Evolutionary conservation across 805 yeast species (phyloP).

Genomic region (Suhomyces tanzawaensis): DNA sequence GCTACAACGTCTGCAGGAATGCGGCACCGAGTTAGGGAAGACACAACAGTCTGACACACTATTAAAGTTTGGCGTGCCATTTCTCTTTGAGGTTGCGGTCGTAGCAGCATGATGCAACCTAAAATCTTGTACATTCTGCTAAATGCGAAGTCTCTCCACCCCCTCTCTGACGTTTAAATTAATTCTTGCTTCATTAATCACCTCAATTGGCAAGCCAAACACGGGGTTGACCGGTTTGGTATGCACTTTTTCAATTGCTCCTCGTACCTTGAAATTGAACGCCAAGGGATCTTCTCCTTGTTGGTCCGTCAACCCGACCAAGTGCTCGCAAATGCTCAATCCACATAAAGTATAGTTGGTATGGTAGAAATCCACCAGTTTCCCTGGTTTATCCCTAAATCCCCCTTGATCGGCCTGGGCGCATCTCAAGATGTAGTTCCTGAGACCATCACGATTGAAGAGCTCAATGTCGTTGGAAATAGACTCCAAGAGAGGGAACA

Average conservation of each 20-base stretch:
- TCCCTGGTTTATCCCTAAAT: slow-evolving; percentile 83
- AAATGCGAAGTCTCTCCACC: too few species aligned
- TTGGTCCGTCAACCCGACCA: slow-evolving; percentile 18
- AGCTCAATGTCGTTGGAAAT: slow-evolving; percentile 25
- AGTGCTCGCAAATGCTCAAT: slow-evolving; percentile 55
- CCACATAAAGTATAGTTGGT: slow-evolving; percentile 85
- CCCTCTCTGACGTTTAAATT: too few species aligned
- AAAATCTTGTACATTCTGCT: too few species aligned
- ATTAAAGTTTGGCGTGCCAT: too few species aligned
- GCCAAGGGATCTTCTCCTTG: slow-evolving; percentile 12
- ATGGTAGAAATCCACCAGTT: slow-evolving; percentile 80
- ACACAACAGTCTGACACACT: too few species aligned
- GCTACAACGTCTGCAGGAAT: too few species aligned
- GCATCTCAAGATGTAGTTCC: slow-evolving; percentile 67
- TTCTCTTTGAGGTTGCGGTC: too few species aligned
- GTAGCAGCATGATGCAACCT: too few species aligned
- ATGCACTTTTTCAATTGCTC: slow-evolving; percentile 3
- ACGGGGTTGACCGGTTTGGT: slow-evolving; percentile 25
- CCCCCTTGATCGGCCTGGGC: slow-evolving; percentile 77
- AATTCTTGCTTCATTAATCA: too few species aligned
- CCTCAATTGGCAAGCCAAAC: slow-evolving; percentile 23
- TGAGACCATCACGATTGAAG: slow-evolving; percentile 57
- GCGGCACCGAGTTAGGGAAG: too few species aligned
- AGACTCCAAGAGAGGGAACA: slow-evolving; percentile 61
- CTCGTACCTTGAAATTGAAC: slow-evolving; percentile 14